Base-by-base conservation (phyloP, 306 rosid genomes). In the Vigna unguiculata region DNA sequence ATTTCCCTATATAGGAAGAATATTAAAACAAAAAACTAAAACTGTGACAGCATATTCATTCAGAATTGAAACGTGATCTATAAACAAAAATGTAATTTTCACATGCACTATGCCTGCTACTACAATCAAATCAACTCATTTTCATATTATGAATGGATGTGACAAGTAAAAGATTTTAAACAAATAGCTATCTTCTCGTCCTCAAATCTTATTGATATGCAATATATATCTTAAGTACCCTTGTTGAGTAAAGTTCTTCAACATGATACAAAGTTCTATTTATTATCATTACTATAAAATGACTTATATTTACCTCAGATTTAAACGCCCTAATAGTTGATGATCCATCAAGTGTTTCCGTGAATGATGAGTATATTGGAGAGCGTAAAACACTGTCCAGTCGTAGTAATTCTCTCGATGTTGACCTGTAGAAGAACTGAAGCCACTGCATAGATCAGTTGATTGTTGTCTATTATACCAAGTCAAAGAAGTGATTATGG, bases 321-420 rank as follows among this genome's bases (percentile, higher is more conserved):
- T 89, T 92, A 77, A 92, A 94, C 8, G 97, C 98, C 79, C 97
- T 85, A 49, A 94, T 88, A 51, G 96, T 94, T 64, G 97, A 81
- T 22, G 97, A 86, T 71, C 98, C 98, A 46, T 92, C 95, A 46
- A 94, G 96, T 55, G 97, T 92, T 87, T 94, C 98, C 0, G 95
- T 87, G 87, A 94, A 94, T 60, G 98, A 87, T 75, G 96, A 83
- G 81, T 94, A 94, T 79, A 94, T 94, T 72, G 98, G 98, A 86
- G 98, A 94, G 62, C 97, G 92, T 60, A 97, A 92, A 80, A 94
- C 95, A 88, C 97, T 92, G 72, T 94, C 98, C 34, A 94, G 88
- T 75, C 98, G 85, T 75, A 96, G 89, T 74, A 94, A 79, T 79
- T 94, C 98, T 80, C 98, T 87, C 7, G 98, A 93, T 70, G 97